Base-by-base conservation (phyloP, 78 protist species). In the Speleostelium caveatum region DNA sequence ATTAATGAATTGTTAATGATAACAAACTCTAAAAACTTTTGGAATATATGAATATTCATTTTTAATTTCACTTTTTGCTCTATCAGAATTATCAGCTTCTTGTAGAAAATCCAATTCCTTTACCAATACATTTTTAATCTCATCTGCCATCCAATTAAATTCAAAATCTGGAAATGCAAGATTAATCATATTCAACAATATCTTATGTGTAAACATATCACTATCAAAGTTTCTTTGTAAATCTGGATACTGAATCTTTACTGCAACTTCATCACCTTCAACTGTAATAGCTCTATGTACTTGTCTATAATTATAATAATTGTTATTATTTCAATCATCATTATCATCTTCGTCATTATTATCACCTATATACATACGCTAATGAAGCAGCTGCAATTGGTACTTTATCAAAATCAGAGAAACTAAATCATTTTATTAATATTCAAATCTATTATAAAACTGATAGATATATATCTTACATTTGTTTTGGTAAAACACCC, bases 111-210 rank as follows among this genome's bases (percentile, higher is more conserved):
- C 90, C 53, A 90, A 51, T 3, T 90, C 94, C 19, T 65, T 35
- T 12, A 56, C 28, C 33, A 73, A 60, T 19, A 91, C 77, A 10
- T 12, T 55, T 38, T 90, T 58, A 49, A 87, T 63, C 35, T 90
- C 88, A 1, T 72, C 93, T 0, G 73, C 75, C 88, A 90, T 86
- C 94, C 94, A 90, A n/a, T 42, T 58, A 35, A 90, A 86, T 35
- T 90, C 76, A 17, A 69, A 69, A 42, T 69, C 76, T 30, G 76
- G 76, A 33, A 69, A 69, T 45, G 41, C 76, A 30, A 42, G 24
- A 38, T 69, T 45, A 10, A 69, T 30, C n/a, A 69, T 22, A 14
- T 36, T 26, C 6, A 69, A 28, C 32, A 69, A 69, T 26, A 55
- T 22, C 16, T 45, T 45, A 14, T 69, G 76, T 21, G 76, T 69